Conservation (phyloP, 495 filamentous ascomycete species). For the Daldinia vernicosa region DNA sequence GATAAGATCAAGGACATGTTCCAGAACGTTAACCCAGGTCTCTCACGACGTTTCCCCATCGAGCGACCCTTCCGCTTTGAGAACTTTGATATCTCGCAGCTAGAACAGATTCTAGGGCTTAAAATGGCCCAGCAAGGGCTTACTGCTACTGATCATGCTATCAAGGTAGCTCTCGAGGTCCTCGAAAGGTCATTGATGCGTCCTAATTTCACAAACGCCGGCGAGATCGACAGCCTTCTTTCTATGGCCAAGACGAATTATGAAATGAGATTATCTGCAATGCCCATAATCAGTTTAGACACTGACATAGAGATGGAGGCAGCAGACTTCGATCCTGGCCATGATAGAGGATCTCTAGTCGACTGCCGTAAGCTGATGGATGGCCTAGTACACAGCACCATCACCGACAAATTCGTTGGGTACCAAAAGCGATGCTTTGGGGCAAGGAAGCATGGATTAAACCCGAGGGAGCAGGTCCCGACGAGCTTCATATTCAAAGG, state of each 20-base stretch:
- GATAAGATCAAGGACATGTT: constrained; percentile 79
- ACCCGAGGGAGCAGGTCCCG: constrained; percentile 8
- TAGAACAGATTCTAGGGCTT: constrained; percentile 63
- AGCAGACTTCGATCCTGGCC: neutral
- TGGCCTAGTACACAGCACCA: no score
- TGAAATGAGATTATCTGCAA: neutral
- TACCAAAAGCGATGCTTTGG: no score
- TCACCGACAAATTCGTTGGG: no score
- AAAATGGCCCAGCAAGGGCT: constrained; percentile 62
- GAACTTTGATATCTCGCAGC: constrained; percentile 67
- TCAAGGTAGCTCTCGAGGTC: neutral
- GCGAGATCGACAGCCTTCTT: constrained; percentile 70
- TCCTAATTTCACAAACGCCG: constrained; percentile 64
- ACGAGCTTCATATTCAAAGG: constrained; percentile 53
- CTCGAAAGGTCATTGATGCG: neutral
- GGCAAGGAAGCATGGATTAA: no score
- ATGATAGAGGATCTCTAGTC: no score
- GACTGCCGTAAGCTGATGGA: no score
- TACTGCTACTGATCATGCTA: neutral
- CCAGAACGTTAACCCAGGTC: constrained; percentile 77
- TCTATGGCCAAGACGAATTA: constrained; percentile 64
- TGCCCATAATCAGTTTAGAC: no score
- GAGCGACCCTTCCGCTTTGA: constrained; percentile 71
- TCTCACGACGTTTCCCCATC: constrained; percentile 72
- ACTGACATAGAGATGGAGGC: constrained; percentile 1